phyloP scores from a whole-genome alignment of 768 basidiomycete species.

The Tulasnella sp. region DNA sequence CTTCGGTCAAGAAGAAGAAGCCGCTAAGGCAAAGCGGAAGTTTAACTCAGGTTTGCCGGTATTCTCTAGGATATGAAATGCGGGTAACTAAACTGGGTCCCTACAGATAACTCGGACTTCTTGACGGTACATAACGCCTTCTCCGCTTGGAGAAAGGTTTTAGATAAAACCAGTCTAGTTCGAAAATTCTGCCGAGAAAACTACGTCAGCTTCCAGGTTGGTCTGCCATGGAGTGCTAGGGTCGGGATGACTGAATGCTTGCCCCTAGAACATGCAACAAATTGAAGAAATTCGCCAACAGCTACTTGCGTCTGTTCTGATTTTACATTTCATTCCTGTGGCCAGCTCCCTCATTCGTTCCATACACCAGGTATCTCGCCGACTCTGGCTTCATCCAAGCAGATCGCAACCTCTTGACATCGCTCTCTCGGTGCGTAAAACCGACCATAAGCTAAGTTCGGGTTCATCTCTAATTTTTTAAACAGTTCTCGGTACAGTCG shows the following conservation, averaged over 20 bases:
- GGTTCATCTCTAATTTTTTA: neutral
- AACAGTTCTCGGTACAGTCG: slow-evolving; percentile 66
- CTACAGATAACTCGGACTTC: slow-evolving; percentile 86
- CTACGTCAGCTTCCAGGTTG: slow-evolving; percentile 75
- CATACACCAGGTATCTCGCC: slow-evolving; percentile 63
- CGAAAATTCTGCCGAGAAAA: slow-evolving; percentile 72
- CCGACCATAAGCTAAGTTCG: neutral
- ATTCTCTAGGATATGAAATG: neutral
- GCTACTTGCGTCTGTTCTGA: slow-evolving; percentile 50
- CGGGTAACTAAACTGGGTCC: neutral
- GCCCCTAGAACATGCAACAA: slow-evolving; percentile 72
- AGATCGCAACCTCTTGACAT: slow-evolving; percentile 48
- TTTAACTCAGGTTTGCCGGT: slow-evolving; percentile 61
- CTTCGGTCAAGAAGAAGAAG: slow-evolving; percentile 78
- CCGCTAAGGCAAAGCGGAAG: slow-evolving; percentile 68
- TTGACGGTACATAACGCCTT: slow-evolving; percentile 89
- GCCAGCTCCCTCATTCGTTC: slow-evolving; percentile 21
- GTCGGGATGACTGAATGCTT: neutral
- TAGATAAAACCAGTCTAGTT: slow-evolving; percentile 49
- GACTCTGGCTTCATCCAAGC: slow-evolving; percentile 80
- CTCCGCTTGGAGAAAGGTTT: slow-evolving; percentile 74
- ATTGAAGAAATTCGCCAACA: slow-evolving; percentile 96
- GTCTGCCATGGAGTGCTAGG: slow-evolving; percentile 15
- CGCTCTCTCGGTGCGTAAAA: neutral
- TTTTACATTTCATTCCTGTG: slow-evolving; percentile 22